phyloP scores from a whole-genome alignment of 495 filamentous ascomycete genomes.

The Aspergillus affinis region DNA sequence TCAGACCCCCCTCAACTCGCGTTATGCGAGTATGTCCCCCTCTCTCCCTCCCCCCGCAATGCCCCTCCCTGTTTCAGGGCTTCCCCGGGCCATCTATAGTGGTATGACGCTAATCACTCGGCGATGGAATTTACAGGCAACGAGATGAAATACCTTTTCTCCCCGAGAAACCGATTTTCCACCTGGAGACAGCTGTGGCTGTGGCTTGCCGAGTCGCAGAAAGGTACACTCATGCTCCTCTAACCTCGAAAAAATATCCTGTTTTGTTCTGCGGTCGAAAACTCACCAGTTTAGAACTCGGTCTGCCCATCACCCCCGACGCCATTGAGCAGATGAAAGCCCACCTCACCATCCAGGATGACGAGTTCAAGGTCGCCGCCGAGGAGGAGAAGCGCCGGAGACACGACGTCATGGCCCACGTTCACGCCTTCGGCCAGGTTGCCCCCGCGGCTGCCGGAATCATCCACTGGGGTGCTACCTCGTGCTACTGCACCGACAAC shows the following conservation, averaged over 20 bases:
- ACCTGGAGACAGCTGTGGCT: slow-evolving; percentile 84
- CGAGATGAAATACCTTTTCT: slow-evolving; percentile 64
- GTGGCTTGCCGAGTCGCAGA: slow-evolving; percentile 79
- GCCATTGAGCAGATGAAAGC: slow-evolving; percentile 73
- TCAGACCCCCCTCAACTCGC: slow-evolving; percentile 70
- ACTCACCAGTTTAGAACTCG: slow-evolving; percentile 42
- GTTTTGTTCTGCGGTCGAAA: slow-evolving; percentile 23
- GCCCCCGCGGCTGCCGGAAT: slow-evolving; percentile 84
- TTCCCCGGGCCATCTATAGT: background rate
- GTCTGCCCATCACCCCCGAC: slow-evolving; percentile 62
- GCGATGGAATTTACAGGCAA: slow-evolving; percentile 33
- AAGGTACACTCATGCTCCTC: slow-evolving; percentile 45
- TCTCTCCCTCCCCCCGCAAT: background rate
- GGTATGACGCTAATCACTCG: slow-evolving; percentile 5
- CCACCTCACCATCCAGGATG: slow-evolving; percentile 70
- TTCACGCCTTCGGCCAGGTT: slow-evolving; percentile 68
- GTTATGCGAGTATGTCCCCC: slow-evolving; percentile 63
- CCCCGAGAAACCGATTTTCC: slow-evolving; percentile 64
- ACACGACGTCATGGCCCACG: slow-evolving; percentile 72
- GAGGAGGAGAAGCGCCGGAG: slow-evolving; percentile 78
- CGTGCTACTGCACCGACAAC: slow-evolving; percentile 77
- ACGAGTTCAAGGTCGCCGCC: slow-evolving; percentile 72
- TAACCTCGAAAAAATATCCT: slow-evolving; percentile 10
- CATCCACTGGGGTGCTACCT: slow-evolving; percentile 77
- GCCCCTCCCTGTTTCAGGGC: background rate